These are phyloP conservation scores for Acaromyces ingoldii DNA, from an alignment of 1,284 basidiomycete species.

Conservation along the genomic window DNA sequence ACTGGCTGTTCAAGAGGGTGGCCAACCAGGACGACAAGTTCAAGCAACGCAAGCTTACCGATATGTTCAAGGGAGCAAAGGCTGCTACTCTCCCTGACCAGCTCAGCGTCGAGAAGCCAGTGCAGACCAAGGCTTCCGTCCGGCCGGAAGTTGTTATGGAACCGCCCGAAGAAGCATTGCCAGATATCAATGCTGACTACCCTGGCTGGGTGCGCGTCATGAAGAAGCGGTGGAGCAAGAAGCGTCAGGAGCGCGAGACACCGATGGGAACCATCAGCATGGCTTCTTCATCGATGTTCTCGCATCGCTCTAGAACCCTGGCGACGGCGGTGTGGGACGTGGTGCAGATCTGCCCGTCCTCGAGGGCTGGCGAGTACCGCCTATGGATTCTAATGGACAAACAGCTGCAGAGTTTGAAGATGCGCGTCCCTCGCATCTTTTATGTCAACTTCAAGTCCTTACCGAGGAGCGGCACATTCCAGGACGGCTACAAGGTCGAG, in stretches of 20 bases:
- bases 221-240: constrained; percentile 72
- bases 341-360: constrained; percentile 76
- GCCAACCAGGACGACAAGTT: constrained; percentile 89
- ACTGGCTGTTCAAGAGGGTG: constrained; percentile 91
- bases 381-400: constrained; percentile 84
- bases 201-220: constrained; percentile 74
- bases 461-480: constrained; percentile 64
- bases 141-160: neutral
- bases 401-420: constrained; percentile 70
- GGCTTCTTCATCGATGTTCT: constrained; percentile 58
- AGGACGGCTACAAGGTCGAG: constrained; percentile 64
- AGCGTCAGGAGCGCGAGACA: constrained; percentile 48
- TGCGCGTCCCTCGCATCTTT: constrained; percentile 84
- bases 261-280: too few relatives aligned
- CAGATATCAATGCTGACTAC: constrained; percentile 59
- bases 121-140: neutral
- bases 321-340: constrained; percentile 81
- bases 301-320: constrained; percentile 62
- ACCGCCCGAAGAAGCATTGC: constrained; percentile 19
- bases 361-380: constrained; percentile 74
- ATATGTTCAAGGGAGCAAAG: constrained; percentile 86
- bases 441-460: constrained; percentile 80
- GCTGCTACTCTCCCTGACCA: too few relatives aligned
- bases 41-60: constrained; percentile 93
- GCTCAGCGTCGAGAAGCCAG: neutral